Conservation (phyloP, 352 stramenopile genomes). For the Globisporangium paroecandrum region DNA sequence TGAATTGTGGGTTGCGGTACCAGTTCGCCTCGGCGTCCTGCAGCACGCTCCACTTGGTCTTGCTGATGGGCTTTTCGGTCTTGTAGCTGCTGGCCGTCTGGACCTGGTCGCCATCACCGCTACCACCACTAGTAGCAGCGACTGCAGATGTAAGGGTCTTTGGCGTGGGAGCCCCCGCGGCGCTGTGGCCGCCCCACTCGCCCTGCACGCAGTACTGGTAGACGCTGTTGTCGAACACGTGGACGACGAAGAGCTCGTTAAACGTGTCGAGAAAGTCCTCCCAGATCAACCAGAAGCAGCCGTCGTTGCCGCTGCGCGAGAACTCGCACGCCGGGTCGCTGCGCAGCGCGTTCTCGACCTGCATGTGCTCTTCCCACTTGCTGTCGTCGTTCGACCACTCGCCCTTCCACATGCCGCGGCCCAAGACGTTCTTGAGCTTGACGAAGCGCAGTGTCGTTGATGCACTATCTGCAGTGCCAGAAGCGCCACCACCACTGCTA, state of each 20-base stretch:
- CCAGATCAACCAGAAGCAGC: constrained; percentile 83
- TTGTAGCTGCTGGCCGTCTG: constrained; percentile 19
- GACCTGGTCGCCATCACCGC: neutral
- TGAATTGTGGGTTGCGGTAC: constrained; percentile 92
- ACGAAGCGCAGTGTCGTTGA: constrained; percentile 54
- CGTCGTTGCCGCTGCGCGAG: constrained; percentile 63
- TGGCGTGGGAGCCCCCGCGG: constrained; percentile 28
- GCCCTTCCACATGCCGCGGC: constrained; percentile 71
- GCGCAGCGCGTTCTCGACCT: constrained; percentile 64
- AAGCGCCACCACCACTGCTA: neutral
- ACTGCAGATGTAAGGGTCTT: neutral
- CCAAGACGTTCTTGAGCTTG: constrained; percentile 83
- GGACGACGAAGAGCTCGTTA: constrained; percentile 62
- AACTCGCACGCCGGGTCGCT: constrained; percentile 60
- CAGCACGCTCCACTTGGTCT: constrained; percentile 65
- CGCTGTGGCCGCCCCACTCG: constrained; percentile 42
- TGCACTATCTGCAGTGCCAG: neutral
- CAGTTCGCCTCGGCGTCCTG: constrained; percentile 81
- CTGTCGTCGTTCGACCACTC: constrained; percentile 82
- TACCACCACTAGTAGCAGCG: neutral
- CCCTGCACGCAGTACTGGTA: constrained; percentile 60
- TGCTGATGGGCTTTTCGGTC: constrained; percentile 39
- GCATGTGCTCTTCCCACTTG: constrained; percentile 81
- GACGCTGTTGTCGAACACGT: constrained; percentile 29
- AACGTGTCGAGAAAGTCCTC: constrained; percentile 73